Evolutionary conservation across 345 rosid genomes (phyloP), one percentile per base, ranked within the genome.

Genomic region (Gossypium australe): DNA sequence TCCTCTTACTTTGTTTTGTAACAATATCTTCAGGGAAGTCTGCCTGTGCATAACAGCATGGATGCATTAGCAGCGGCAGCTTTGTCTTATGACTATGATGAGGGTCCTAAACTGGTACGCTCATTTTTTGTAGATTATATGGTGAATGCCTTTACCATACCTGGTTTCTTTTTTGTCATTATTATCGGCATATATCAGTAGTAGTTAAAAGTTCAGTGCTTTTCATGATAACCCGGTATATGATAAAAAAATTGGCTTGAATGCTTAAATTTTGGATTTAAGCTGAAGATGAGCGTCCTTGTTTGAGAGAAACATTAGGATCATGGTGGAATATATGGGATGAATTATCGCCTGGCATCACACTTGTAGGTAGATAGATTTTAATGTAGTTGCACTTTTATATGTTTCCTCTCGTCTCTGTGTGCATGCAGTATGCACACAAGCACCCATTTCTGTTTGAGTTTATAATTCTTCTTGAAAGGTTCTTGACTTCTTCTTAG

Each of bases 31-130:
- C 55, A 94, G 97, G 97, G 97, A 38, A 84, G 84, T 84, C 75
- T 94, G 76, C 91, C 97, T 2, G 83, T 92, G 86, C 97, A 94
- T 78, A 94, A 92, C 68, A 90, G 98, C 86, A 88, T 94, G 98
- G 98, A 94, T 79, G 96, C 92, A 7, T 85, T 94, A 79, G 98
- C 98, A 65, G 92, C 97, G 77, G 98, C 97, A 72, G 94, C 98
- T 79, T 75, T 94, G 78, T 92, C 94, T 52, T 92, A 83, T 79
- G 94, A 86, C 83, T 75, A 86, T 62, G 87, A 90, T 29, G 97
- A 92, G 68, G 93, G 94, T 73, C 98, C 97, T 77, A 89, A 89
- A 83, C 80, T 94, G 94, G 98, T 94, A 85, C 47, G 81, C 25
- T 63, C 45, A 57, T 76, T 8, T 20, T 76, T 53, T 76, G 25